Percentiles rank a stretch among this genome's conserved stretches.
Conservation (phyloP, 768 basidiomycete genomes). For the Naganishia friedmannii region DNA sequence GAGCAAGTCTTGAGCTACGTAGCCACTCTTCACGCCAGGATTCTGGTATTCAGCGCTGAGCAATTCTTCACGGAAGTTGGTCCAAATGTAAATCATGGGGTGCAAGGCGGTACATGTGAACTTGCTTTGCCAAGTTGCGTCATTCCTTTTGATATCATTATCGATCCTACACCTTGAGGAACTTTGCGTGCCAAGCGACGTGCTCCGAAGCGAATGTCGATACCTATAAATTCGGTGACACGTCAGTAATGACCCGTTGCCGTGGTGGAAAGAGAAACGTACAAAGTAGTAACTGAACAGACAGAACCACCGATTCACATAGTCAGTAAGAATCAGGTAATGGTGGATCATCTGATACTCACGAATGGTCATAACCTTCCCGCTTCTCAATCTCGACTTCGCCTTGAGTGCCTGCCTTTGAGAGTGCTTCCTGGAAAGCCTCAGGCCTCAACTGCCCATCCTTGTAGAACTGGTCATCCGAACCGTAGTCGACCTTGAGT, state of each 20-base stretch:
- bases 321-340: constrained; percentile 16
- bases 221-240: constrained; percentile 58
- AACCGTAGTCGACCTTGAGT: constrained; percentile 75
- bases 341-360: constrained; percentile 32
- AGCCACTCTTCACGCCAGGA: too few relatives aligned
- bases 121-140: neutral
- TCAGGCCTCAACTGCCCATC: constrained; percentile 86
- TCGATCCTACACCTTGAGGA: constrained; percentile 64
- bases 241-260: constrained; percentile 10
- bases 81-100: neutral
- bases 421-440: constrained; percentile 75
- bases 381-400: constrained; percentile 73
- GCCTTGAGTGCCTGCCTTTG: constrained; percentile 71
- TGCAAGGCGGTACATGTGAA: neutral
- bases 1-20: too few relatives aligned
- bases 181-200: constrained; percentile 84
- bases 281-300: constrained; percentile 82
- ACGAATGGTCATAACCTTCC: constrained; percentile 68
- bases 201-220: constrained; percentile 88
- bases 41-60: too few relatives aligned
- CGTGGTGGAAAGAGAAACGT: constrained; percentile 34
- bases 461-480: constrained; percentile 72
- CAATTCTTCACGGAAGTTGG: neutral
- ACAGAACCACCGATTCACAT: neutral
- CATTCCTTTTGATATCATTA: neutral